Evolutionary conservation across 2,329 filamentous ascomycete species (phyloP), one percentile per base, ranked within the genome.

Genomic region (Calycina herbarum): DNA sequence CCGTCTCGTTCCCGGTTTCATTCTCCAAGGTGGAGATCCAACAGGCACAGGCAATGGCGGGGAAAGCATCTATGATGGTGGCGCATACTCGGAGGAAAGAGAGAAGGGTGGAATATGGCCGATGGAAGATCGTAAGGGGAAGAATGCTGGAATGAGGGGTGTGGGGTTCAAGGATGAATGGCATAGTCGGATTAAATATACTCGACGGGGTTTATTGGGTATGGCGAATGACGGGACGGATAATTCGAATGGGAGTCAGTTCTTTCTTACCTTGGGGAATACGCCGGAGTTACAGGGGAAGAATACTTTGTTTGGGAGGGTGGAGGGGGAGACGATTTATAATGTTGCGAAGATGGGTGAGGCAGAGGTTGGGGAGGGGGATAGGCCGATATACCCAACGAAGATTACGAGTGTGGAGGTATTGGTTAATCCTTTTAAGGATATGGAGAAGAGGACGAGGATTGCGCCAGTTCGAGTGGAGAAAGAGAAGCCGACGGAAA

Each of bases 311-410:
- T 98, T 99, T 81, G 95, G 95, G 20, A 85, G 95, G 64, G 86
- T 99, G 57, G 93, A 91, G 42, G 95, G 94, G 33, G 93, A 98
- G 70, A 97, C 94, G 17, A 95, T 99, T 64, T 99, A 96, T 80
- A 98, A 97, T 77, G 78, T 99, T 74, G 89, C 94, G 75, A 96
- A 94, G 79, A 97, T 98, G 83, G 93, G 91, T 24, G 94, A 98
- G 76, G 87, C 86, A 0, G 95, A 98, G 75, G 81, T 96, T 20
- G 89, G 92, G 62, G 89, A 92, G 63, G 89, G 88, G 17, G 94
- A 98, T 69, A 85, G 93, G 67, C 94, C 94, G 1, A 79, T 96
- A 59, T 99, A 97, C 77, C 90, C 94, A 0, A 86, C 93, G 42
- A 93, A 89, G 77, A 89, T 99, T 66, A 88, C 86, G 3, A 81